phyloP scores from a whole-genome alignment of 345 rosid genomes.

The Sisymbrium irio region DNA sequence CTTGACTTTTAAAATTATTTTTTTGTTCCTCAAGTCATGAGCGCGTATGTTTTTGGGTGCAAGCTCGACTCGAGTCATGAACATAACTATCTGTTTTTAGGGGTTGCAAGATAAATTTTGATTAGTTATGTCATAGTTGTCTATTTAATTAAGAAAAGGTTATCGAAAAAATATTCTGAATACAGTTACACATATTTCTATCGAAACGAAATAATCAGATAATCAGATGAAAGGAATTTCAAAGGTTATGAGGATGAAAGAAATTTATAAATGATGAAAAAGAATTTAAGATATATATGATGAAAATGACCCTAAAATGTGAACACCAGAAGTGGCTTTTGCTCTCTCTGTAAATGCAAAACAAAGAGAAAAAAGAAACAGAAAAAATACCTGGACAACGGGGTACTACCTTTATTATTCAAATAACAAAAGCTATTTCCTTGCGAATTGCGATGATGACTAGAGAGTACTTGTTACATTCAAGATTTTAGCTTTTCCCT shows the following conservation, averaged over 20 bases:
- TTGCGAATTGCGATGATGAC: constrained; percentile 17
- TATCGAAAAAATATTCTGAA: too few species aligned
- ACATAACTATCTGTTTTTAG: too few species aligned
- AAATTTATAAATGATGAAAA: neutral
- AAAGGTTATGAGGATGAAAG: neutral
- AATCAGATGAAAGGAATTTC: neutral
- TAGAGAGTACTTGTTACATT: neutral
- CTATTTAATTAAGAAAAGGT: too few species aligned
- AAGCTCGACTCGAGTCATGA: too few species aligned
- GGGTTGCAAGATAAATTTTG: neutral
- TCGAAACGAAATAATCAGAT: neutral
- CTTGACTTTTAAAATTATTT: neutral
- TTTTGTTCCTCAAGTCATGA: neutral
- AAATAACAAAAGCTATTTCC: constrained; percentile 12
- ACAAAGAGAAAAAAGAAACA: neutral
- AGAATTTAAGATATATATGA: constrained; percentile 6
- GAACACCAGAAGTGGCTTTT: constrained; percentile 26
- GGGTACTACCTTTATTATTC: constrained; percentile 11
- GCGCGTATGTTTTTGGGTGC: too few species aligned
- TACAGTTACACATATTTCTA: too few species aligned
- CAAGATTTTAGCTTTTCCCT: neutral
- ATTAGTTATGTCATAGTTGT: too few species aligned
- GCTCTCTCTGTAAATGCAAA: constrained; percentile 10
- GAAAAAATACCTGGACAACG: constrained; percentile 14
- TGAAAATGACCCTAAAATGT: constrained; percentile 25